These are phyloP conservation scores for Lagenaria siceraria DNA, from an alignment of 306 rosid genomes.

Conservation along the genomic window DNA sequence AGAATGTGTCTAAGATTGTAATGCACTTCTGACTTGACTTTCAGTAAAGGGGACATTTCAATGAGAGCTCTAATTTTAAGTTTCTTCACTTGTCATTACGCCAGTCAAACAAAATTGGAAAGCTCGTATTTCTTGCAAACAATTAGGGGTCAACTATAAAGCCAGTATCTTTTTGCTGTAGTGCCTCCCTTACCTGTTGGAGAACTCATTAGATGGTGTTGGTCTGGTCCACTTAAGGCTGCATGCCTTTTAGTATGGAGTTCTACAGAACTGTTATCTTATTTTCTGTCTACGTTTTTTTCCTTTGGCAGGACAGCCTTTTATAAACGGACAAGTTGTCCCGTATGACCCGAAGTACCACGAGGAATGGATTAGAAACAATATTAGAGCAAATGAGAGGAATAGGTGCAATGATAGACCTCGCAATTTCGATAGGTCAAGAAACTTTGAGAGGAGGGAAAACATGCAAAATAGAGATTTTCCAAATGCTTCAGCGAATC, in stretches of 20 bases:
- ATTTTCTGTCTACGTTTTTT: not conserved
- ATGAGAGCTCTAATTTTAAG: not conserved
- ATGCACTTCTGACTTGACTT: not conserved
- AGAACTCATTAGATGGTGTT: not conserved
- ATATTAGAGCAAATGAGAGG: constrained; percentile 85
- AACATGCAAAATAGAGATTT: constrained; percentile 52
- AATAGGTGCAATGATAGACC: constrained; percentile 90
- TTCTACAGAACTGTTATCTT: not conserved
- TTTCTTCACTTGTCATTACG: not conserved
- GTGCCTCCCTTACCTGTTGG: not conserved
- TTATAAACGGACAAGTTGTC: constrained; percentile 79
- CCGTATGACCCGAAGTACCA: constrained; percentile 91
- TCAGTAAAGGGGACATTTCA: not conserved
- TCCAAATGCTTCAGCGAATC: constrained; percentile 36
- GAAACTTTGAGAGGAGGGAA: constrained; percentile 82
- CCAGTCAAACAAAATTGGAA: not conserved
- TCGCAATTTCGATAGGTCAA: constrained; percentile 62
- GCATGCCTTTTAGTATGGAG: not conserved
- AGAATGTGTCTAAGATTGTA: not conserved
- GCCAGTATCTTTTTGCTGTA: not conserved
- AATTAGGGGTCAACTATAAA: not conserved
- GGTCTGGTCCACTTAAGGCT: not conserved
- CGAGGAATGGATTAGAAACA: constrained; percentile 90
- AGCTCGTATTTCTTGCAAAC: not conserved
- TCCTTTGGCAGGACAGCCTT: constrained; percentile 72